Percentiles rank a stretch among this genome's conserved stretches.
Evolutionary conservation across 345 rosid species (phyloP).

Genomic region (Luvunga scandens): DNA sequence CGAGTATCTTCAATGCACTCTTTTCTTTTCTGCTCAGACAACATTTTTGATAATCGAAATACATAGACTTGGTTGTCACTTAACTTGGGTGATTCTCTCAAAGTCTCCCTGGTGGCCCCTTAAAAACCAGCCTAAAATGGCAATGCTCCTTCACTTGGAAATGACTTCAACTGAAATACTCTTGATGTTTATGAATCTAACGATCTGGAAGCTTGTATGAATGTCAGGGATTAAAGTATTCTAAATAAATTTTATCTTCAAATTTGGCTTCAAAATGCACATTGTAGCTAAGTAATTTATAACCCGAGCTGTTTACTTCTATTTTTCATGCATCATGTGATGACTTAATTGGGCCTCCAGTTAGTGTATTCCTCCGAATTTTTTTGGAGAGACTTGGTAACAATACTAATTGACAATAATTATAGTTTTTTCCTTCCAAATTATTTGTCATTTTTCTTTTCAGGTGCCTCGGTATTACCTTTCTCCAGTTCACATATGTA

Average conservation of each 20-base stretch:
- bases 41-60: neutral
- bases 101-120: neutral
- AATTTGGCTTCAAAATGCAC: neutral
- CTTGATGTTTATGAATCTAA: neutral
- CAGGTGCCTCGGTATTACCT: constrained; percentile 48
- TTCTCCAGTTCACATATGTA: constrained; percentile 48
- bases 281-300: neutral
- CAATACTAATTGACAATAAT: neutral
- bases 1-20: neutral
- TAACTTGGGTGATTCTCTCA: neutral
- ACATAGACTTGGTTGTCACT: neutral
- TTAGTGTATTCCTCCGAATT: neutral
- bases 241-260: neutral
- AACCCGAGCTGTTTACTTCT: neutral
- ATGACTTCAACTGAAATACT: neutral
- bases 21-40: neutral
- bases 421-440: neutral
- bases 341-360: neutral
- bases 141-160: neutral
- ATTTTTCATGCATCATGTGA: neutral
- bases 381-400: neutral
- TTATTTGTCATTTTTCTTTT: neutral
- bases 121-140: neutral
- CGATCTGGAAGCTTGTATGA: neutral
- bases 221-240: neutral